Evolutionary conservation across 2,329 filamentous ascomycete species (phyloP).

Genomic region (Arthrinium phaeospermum): DNA sequence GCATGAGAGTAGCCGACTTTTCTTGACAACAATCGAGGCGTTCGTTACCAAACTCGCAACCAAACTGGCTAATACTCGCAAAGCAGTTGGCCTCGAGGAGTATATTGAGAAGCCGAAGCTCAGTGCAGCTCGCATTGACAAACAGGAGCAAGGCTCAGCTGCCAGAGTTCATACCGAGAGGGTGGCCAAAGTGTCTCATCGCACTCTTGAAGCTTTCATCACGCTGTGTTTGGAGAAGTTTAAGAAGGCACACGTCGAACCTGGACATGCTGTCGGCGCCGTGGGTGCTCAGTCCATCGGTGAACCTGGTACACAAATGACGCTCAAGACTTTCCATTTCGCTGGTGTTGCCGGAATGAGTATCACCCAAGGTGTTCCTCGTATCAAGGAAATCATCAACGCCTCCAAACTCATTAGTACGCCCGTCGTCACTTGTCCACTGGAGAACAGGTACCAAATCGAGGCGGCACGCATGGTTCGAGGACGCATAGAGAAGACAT

Average conservation of each 20-base stretch:
- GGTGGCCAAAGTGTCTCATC: constrained; percentile 81
- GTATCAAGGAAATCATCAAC: constrained; percentile 99
- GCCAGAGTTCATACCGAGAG: constrained; percentile 57
- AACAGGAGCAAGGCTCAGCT: constrained; percentile 35
- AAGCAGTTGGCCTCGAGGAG: constrained; percentile 55
- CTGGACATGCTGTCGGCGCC: constrained; percentile 93
- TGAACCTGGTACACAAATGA: constrained; percentile 99
- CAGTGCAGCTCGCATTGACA: constrained; percentile 35
- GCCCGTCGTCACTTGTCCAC: constrained; percentile 86
- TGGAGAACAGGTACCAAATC: constrained; percentile 77
- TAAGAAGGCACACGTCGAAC: constrained; percentile 87
- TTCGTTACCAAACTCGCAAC: constrained; percentile 70
- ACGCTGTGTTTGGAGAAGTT: constrained; percentile 86
- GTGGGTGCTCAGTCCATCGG: constrained; percentile 98
- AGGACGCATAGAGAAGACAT: constrained; percentile 93
- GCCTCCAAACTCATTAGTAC: constrained; percentile 93
- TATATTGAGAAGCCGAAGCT: constrained; percentile 35
- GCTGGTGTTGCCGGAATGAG: constrained; percentile 99
- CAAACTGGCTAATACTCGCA: constrained; percentile 62
- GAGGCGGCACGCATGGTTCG: constrained; percentile 90
- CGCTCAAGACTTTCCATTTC: constrained; percentile 99
- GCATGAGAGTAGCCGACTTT: constrained; percentile 81
- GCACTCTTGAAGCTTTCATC: constrained; percentile 78
- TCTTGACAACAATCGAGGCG: constrained; percentile 77
- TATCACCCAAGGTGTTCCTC: constrained; percentile 97